Percentiles rank a stretch among this genome's conserved stretches.
Evolutionary conservation across 495 filamentous ascomycete species (phyloP).

Genomic region (Aspergillus egyptiacus): DNA sequence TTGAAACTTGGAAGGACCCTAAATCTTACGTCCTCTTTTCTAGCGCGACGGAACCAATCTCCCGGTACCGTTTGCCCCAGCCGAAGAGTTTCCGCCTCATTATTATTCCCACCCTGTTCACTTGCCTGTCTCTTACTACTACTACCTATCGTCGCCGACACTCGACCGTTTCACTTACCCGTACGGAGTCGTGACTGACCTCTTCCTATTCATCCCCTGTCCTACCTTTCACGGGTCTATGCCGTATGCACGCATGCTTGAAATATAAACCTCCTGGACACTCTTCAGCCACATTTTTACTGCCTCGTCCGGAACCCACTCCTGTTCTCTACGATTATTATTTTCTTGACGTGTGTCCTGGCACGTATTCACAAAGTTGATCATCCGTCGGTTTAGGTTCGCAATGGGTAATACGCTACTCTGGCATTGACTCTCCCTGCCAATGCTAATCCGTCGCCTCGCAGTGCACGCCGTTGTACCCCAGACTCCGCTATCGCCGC

Average conservation of each 20-base stretch:
- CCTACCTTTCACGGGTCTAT: slow-evolving; percentile 3
- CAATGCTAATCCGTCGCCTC: background rate
- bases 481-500: slow-evolving; percentile 21
- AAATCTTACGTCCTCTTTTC: slow-evolving; percentile 14
- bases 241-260: slow-evolving; percentile 11
- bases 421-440: background rate
- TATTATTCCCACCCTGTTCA: slow-evolving; percentile 21
- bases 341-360: background rate
- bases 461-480: slow-evolving; percentile 33
- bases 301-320: background rate
- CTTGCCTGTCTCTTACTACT: too few relatives aligned
- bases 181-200: too few relatives aligned
- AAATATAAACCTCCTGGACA: too few relatives aligned
- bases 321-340: background rate
- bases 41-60: slow-evolving; percentile 23
- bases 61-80: slow-evolving; percentile 26
- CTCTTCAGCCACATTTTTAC: background rate
- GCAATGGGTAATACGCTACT: slow-evolving; percentile 6
- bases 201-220: slow-evolving; percentile 7
- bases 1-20: slow-evolving; percentile 4
- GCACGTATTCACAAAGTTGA: background rate
- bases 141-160: background rate
- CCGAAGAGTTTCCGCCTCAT: slow-evolving; percentile 23
- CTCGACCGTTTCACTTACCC: slow-evolving; percentile 1
- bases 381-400: background rate